Percentiles rank a stretch among this genome's conserved stretches.
phyloP scores from a whole-genome alignment of 352 stramenopile species.

The Aphanomyces invadans region DNA sequence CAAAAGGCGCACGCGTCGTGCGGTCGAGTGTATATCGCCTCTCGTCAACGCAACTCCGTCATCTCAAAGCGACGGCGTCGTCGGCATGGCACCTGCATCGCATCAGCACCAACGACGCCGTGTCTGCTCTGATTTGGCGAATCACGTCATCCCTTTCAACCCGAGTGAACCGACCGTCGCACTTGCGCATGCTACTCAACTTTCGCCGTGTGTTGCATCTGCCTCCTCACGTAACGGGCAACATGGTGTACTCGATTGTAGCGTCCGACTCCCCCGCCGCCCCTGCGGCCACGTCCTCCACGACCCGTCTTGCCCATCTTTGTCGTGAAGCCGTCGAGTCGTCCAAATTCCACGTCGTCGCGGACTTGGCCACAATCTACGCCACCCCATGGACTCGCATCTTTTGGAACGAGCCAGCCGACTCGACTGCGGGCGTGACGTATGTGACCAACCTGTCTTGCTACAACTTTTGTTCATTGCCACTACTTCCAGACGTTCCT shows the following conservation, averaged over 20 bases:
- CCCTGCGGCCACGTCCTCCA: not conserved
- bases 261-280: not conserved
- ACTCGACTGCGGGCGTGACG: not conserved
- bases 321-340: not conserved
- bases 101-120: conserved; percentile 1
- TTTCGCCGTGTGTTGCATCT: not conserved
- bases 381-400: not conserved
- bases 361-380: not conserved
- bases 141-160: not conserved
- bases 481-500: not conserved
- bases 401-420: not conserved
- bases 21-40: not conserved
- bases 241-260: conserved; percentile 13
- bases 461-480: not conserved
- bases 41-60: not conserved
- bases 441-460: conserved; percentile 2
- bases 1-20: not conserved
- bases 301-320: not conserved
- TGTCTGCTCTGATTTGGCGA: not conserved
- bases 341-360: not conserved
- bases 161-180: not conserved
- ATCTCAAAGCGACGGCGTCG: not conserved
- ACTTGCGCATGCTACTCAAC: conserved; percentile 8
- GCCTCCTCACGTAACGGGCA: not conserved
- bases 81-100: not conserved